phyloP scores from a whole-genome alignment of 768 basidiomycete genomes.

The Pisolithus microcarpus region DNA sequence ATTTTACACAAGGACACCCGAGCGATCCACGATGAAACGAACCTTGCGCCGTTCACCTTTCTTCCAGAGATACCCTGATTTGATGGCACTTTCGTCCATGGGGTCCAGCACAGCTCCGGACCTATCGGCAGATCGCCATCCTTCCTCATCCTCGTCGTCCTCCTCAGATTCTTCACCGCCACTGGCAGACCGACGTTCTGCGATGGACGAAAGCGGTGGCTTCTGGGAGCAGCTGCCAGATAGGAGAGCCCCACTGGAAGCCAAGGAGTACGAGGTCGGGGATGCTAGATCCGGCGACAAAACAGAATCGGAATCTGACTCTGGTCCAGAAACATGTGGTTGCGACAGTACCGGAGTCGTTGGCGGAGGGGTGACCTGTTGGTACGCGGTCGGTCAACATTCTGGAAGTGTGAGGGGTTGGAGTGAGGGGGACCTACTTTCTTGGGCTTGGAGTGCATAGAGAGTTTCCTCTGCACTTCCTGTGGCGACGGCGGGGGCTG shows the following conservation, averaged over 20 bases:
- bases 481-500: constrained; percentile 72
- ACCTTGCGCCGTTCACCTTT: constrained; percentile 98
- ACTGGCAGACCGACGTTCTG: constrained; percentile 61
- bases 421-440: constrained; percentile 30
- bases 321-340: constrained; percentile 57
- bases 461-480: constrained; percentile 82
- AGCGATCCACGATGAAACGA: constrained; percentile 13
- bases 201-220: constrained; percentile 67
- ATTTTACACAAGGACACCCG: not conserved
- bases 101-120: constrained; percentile 23
- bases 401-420: not conserved
- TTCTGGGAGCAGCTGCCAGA: constrained; percentile 27
- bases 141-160: constrained; percentile 50
- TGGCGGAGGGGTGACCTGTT: not conserved
- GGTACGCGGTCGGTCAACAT: not conserved
- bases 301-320: constrained; percentile 81
- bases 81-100: constrained; percentile 66
- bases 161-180: constrained; percentile 76
- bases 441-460: constrained; percentile 57
- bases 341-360: constrained; percentile 23
- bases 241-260: constrained; percentile 23
- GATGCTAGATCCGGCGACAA: constrained; percentile 46
- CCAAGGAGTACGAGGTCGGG: constrained; percentile 30
- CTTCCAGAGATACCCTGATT: constrained; percentile 94
- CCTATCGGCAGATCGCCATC: not conserved